A percentile compares a stretch with the other conserved stretches of the same genome.
Evolutionary conservation across 202 grass and related monocot genomes (phyloP).

Genomic region (Zoysia matrella): DNA sequence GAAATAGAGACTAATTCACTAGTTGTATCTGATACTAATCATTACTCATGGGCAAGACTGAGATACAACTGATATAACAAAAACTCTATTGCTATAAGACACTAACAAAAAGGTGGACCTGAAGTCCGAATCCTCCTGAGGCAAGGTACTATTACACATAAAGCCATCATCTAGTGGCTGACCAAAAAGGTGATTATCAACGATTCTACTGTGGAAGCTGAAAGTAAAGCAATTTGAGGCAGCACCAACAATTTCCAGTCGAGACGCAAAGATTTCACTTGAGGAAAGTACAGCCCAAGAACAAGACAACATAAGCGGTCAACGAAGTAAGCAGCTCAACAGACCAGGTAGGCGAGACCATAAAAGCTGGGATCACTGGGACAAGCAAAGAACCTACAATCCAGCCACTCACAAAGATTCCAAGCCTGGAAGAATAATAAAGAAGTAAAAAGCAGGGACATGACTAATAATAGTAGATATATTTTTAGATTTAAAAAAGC

Average conservation of each 20-base stretch:
- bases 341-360: slow-evolving; percentile 72
- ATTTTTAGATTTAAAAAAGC: slow-evolving; percentile 2
- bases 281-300: slow-evolving; percentile 71
- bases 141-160: neutral
- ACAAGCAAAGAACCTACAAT: slow-evolving; percentile 67
- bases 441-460: slow-evolving; percentile 13
- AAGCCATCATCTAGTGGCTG: neutral
- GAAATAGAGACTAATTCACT: neutral
- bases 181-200: neutral
- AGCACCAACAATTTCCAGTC: neutral
- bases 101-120: neutral
- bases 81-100: neutral
- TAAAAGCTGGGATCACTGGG: slow-evolving; percentile 59
- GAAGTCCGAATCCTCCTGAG: neutral
- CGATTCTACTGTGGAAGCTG: neutral
- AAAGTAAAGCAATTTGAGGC: slow-evolving; percentile 10
- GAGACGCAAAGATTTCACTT: slow-evolving; percentile 48
- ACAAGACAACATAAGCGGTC: slow-evolving; percentile 74
- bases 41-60: slow-evolving; percentile 4
- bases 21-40: neutral
- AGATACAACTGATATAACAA: neutral
- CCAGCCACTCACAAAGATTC: slow-evolving; percentile 72
- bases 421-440: slow-evolving; percentile 61
- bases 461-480: slow-evolving; percentile 7
- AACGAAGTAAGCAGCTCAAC: slow-evolving; percentile 82